Base-by-base conservation (phyloP, 352 stramenopile species). In the Phytopythium mirpurense region DNA sequence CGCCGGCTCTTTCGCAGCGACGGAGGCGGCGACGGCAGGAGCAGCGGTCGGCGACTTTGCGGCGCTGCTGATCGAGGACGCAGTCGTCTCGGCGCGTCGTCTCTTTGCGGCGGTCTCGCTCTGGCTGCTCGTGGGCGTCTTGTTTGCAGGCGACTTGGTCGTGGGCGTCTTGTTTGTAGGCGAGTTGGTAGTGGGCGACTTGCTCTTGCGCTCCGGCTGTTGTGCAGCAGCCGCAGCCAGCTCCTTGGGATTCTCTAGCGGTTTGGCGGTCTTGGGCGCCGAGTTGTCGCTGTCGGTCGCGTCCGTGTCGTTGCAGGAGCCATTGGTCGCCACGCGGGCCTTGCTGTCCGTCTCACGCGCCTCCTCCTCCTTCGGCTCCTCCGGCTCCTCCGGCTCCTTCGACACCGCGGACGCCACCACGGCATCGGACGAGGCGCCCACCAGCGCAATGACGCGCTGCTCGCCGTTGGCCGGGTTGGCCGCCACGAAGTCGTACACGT, bases 401-500 rank as follows among this genome's bases (percentile, higher is more conserved):
- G 23, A 1, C n/a, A 7, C 40, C 27, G 54, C 36, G 32, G 53
- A 38, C 32, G 10, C 53, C 34, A 46, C 45, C 12, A 32, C 57
- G 24, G 59, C 51, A 3, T 60, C 54, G 2, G 26, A 23, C 48
- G 45, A 51, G 15, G 14, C 32, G 4, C 48, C 54, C 50, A 88
- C 43, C 38, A 51, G 52, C 10, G 29, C 40, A 18, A 69, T 41
- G 48, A 88, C 57, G 14, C 54, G 60, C 52, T 64, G 27, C 37
- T 76, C 70, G 26, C 74, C 78, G 34, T 86, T 60, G 23, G 47
- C 49, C 7, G 66, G 55, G 53, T 79, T 60, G 11, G 62, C 44
- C 24, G 66, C 54, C 45, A 86, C 48, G 54, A 83, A 83, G 32
- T 72, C 41, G 50, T 66, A 54, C 19, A 77, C 59, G 47, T 81